Evolutionary conservation across 495 filamentous ascomycete species (phyloP), one percentile per base, ranked within the genome.

Genomic region (Polyplosphaeria fusca): DNA sequence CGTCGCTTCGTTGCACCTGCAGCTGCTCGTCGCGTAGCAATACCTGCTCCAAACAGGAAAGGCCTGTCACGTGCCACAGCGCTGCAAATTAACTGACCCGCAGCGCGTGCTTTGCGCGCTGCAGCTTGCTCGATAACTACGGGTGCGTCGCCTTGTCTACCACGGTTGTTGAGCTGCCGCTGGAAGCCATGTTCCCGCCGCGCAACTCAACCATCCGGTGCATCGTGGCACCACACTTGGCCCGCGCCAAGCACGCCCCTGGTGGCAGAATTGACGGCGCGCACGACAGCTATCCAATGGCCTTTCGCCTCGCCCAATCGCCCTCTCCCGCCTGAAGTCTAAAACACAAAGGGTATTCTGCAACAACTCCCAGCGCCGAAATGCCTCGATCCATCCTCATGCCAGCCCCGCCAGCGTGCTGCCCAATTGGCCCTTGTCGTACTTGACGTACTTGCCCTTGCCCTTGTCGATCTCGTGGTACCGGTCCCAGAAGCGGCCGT

Each of bases 391-490:
- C n/a, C n/a, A n/a, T n/a, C n/a, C n/a, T n/a, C 40, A 66, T 35
- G 45, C 59, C 63, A 76, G 54, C 12, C 64, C 46, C n/a, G 70
- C 67, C 59, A 76, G 52, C 12, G 55, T 39, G 22, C 54, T 35
- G 12, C 53, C 58, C 52, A 76, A 56, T 57, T 67, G 57, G 32
- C 44, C 79, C 74, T 96, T 96, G 73, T 96, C 91, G 68, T 93
- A 97, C 76, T 92, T 95, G 72, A 92, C 89, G 73, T 97, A 95
- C 73, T 97, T 97, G 55, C 90, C 90, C 69, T 88, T 88, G 27
- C 93, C 91, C 73, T 93, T 96, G 73, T 97, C 95, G 61, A 96
- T 79, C 75, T 97, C 93, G 69, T 96, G 92, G 73, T 99, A 99
- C 18, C 91, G 84, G 73, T 97, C 94, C 78, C 89, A 96, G 73